A percentile compares a stretch with the other conserved stretches of the same genome.
Conservation (phyloP, 228 moss, liverwort and hornwort genomes). For the Sphagnum magellanicum region DNA sequence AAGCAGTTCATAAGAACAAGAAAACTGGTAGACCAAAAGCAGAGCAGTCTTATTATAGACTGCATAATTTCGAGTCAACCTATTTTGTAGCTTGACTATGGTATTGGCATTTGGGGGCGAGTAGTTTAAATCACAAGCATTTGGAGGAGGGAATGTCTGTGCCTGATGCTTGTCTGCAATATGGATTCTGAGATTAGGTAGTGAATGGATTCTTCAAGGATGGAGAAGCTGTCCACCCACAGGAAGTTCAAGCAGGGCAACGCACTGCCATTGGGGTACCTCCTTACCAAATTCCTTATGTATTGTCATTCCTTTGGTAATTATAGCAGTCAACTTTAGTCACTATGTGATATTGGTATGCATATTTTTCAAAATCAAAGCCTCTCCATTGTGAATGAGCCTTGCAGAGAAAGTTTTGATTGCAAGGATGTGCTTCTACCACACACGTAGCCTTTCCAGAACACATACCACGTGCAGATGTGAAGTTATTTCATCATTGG, state of each 20-base stretch:
- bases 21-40: too few species aligned
- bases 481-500: too few species aligned
- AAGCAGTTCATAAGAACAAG: too few species aligned
- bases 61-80: too few species aligned
- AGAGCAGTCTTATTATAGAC: too few species aligned
- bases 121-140: too few species aligned
- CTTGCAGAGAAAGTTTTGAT: neutral
- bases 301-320: neutral
- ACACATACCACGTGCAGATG: neutral
- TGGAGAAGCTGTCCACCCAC: slow-evolving; percentile 48
- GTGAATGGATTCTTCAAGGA: slow-evolving; percentile 86
- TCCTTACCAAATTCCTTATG: neutral
- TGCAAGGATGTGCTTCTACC: too few species aligned
- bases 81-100: too few species aligned
- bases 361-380: neutral
- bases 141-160: too few species aligned
- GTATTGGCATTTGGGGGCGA: too few species aligned
- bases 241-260: slow-evolving; percentile 11
- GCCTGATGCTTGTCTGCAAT: too few species aligned
- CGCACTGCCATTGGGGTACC: slow-evolving; percentile 77
- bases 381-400: neutral
- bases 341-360: slow-evolving; percentile 14
- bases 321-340: slow-evolving; percentile 5
- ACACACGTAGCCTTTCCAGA: too few species aligned
- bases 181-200: slow-evolving; percentile 27